Evolutionary conservation across 2,329 filamentous ascomycete genomes (phyloP).

Genomic region (Sarocladiaceae sp.): DNA sequence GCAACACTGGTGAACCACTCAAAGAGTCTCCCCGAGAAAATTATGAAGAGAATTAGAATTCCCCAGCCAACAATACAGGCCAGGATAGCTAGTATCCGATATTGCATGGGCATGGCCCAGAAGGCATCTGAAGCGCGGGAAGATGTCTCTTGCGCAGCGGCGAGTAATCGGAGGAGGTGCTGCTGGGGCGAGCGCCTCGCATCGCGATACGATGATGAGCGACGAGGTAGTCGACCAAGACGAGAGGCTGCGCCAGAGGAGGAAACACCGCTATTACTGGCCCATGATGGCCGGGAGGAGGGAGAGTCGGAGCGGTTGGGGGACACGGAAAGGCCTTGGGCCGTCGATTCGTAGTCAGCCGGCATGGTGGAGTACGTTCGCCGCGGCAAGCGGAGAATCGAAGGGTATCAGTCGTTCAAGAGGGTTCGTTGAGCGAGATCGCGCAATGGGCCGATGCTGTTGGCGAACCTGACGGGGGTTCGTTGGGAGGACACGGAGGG

Average conservation of each 20-base stretch:
- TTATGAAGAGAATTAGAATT: conserved; percentile 62
- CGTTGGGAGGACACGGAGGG: no score
- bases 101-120: conserved; percentile 54
- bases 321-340: conserved; percentile 43
- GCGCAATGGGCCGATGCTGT: no score
- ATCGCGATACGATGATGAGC: conserved; percentile 10
- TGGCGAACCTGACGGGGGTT: no score
- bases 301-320: conserved; percentile 25
- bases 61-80: conserved; percentile 47
- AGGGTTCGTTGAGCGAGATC: no score
- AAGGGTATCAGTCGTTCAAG: not conserved
- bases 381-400: not conserved
- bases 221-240: conserved; percentile 25
- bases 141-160: conserved; percentile 11
- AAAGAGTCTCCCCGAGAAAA: conserved; percentile 81
- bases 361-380: conserved; percentile 37
- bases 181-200: not conserved
- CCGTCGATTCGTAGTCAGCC: conserved; percentile 46
- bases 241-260: conserved; percentile 25
- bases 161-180: not conserved
- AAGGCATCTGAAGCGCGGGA: conserved; percentile 34
- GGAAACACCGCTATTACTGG: not conserved
- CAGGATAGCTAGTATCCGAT: conserved; percentile 49
- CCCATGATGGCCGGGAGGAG: conserved; percentile 12
- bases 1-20: conserved; percentile 68